Evolutionary conservation across 306 rosid genomes (phyloP), one percentile per base, ranked within the genome.

Genomic region (Prunus salicina): DNA sequence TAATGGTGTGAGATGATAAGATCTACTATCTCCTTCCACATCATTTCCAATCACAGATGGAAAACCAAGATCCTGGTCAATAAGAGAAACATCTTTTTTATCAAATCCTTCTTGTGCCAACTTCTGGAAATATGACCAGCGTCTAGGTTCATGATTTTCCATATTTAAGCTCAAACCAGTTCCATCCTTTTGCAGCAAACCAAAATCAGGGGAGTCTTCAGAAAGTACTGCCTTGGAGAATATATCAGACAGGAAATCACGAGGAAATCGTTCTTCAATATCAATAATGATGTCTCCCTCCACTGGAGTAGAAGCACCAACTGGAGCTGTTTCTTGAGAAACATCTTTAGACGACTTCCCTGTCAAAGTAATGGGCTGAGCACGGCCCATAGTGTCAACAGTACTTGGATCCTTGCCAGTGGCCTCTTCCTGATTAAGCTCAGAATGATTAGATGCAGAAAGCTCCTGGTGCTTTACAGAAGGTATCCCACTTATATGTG

Each of bases 91-190:
- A 65, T 88, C 89, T 64, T 79, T 82, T 71, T 77, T 87, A 87
- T 66, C 86, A 72, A 76, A 84, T 67, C 93, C 93, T 47, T 88
- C 96, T 82, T 87, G 89, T n/a, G 93, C 98, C 78, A 94, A 82
- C 82, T 87, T 90, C 76, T 90, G 94, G 79, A 93, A 90, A 91
- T 85, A 91, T 72, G 98, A 85, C 98, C 97, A 93, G 66, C 45
- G 78, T 84, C 87, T 90, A 45, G 91, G 98, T 71, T 93, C 98
- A 41, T 75, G 93, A 78, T 91, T 93, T 81, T 91, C 91, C 93
- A 93, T 75, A 81, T 90, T 81, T 64, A 86, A 75, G 84, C 97
- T 90, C 86, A 89, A 76, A 72, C 96, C 98, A 73, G 88, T 78
- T 80, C 91, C 88, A 87, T 93, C 98, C 14, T 87, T 79, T 69